These are phyloP conservation scores for Sideroxylon spinosum DNA, from an alignment of 179 eudicot genomes.

Conservation along the genomic window DNA sequence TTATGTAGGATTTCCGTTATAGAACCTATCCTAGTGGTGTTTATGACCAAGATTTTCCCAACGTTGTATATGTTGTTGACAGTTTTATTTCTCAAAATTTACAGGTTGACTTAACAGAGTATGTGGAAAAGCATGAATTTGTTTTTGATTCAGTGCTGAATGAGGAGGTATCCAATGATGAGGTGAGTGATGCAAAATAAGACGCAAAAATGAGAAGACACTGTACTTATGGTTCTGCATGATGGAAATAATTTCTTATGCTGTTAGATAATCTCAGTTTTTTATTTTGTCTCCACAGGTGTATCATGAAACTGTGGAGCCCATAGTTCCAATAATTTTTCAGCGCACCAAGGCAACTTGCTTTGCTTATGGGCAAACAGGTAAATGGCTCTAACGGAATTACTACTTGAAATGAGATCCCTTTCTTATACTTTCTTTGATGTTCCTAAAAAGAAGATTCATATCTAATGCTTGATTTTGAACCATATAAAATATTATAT, in stretches of 20 bases:
- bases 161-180: conserved; percentile 92
- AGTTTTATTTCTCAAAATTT: not conserved
- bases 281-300: conserved; percentile 44
- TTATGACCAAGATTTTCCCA: not conserved
- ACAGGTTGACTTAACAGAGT: conserved; percentile 96
- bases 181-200: conserved; percentile 38
- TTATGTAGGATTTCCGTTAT: not conserved
- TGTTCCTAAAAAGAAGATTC: no score
- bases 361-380: conserved; percentile 99
- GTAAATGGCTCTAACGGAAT: conserved; percentile 18
- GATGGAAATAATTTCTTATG: not conserved
- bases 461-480: no score
- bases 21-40: not conserved
- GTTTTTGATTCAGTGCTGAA: conserved; percentile 90
- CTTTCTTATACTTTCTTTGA: no score
- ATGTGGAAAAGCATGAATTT: conserved; percentile 92
- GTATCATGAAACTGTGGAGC: conserved; percentile 91
- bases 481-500: no score
- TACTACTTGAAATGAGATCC: no score
- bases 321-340: conserved; percentile 85
- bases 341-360: conserved; percentile 97
- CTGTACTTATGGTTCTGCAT: not conserved
- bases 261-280: conserved; percentile 1
- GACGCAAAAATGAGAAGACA: not conserved
- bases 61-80: not conserved